These are phyloP conservation scores for Platismatia glauca DNA, from an alignment of 495 filamentous ascomycete genomes.

Conservation along the genomic window DNA sequence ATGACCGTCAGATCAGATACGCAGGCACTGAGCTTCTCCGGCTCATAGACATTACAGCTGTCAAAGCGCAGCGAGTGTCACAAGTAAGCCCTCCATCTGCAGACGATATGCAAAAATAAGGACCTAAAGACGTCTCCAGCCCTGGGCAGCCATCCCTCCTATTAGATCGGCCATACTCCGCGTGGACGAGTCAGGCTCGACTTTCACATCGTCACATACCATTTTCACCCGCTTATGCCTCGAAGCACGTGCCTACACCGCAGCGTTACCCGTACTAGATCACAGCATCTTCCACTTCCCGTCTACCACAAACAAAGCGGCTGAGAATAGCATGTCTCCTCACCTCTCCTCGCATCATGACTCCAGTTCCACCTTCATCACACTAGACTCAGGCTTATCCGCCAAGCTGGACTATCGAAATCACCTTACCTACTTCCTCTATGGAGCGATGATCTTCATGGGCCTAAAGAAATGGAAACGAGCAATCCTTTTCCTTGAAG, in stretches of 20 bases:
- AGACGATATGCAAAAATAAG: not conserved
- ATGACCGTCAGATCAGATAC: constrained; percentile 53
- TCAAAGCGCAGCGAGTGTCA: constrained; percentile 32
- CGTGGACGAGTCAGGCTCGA: constrained; percentile 60
- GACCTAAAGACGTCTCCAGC: constrained; percentile 31
- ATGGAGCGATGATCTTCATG: constrained; percentile 72
- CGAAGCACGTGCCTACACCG: constrained; percentile 41
- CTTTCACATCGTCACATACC: constrained; percentile 62
- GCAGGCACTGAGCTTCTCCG: constrained; percentile 43
- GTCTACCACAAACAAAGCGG: constrained; percentile 11
- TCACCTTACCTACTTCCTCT: constrained; percentile 69
- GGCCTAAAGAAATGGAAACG: constrained; percentile 59
- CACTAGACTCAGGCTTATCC: constrained; percentile 48
- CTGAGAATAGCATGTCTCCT: constrained; percentile 13
- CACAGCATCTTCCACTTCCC: constrained; percentile 61
- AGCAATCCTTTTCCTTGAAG: constrained; percentile 61
- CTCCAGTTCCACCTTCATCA: constrained; percentile 44
- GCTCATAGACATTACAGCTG: constrained; percentile 41
- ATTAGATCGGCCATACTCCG: constrained; percentile 59
- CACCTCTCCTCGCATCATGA: constrained; percentile 29
- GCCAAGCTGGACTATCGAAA: constrained; percentile 45
- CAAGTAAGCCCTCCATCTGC: constrained; percentile 32
- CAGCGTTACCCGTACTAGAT: constrained; percentile 58
- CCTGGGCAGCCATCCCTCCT: constrained; percentile 48
- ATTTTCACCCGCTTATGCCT: constrained; percentile 53